These are phyloP conservation scores for Trichopus zeylanicus DNA, from an alignment of 116 monocot genomes.

Conservation along the genomic window DNA sequence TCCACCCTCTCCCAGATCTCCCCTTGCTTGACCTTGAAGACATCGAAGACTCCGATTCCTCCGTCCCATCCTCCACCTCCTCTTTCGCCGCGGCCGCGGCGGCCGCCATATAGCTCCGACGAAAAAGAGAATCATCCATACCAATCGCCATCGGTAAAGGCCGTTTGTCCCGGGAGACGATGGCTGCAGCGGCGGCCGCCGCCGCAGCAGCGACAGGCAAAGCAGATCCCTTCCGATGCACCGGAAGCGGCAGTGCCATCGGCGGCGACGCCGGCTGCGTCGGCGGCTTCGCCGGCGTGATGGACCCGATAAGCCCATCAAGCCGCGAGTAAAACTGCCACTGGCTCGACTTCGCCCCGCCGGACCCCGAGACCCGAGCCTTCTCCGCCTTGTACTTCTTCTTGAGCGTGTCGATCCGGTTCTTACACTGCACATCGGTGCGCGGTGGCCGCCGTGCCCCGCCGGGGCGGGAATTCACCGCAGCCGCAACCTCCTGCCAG, in stretches of 20 bases:
- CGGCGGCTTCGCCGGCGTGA: neutral
- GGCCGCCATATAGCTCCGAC: conserved; percentile 10
- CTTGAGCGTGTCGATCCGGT: conserved; percentile 74
- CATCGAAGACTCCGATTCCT: conserved; percentile 9
- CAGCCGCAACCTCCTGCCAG: conserved; percentile 79
- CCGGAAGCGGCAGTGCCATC: conserved; percentile 19
- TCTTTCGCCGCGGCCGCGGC: conserved; percentile 8
- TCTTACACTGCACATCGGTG: conserved; percentile 70
- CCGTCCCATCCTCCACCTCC: neutral
- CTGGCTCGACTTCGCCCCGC: conserved; percentile 18
- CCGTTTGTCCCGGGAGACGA: neutral
- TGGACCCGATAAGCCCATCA: conserved; percentile 33
- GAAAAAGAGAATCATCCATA: conserved; percentile 10
- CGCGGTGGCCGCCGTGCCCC: conserved; percentile 35
- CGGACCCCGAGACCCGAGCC: conserved; percentile 17
- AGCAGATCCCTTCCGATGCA: conserved; percentile 11
- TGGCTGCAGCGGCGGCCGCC: conserved; percentile 10
- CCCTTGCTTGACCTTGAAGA: conserved; percentile 10
- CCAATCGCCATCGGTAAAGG: neutral
- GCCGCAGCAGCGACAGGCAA: conserved; percentile 11
- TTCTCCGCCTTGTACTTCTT: conserved; percentile 71
- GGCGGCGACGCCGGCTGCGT: neutral
- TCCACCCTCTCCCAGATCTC: conserved; percentile 4
- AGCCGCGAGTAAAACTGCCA: conserved; percentile 60
- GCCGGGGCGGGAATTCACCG: conserved; percentile 50